Evolutionary conservation across 1,139 yeast species (phyloP), one percentile per base, ranked within the genome.

Genomic region (Sugiyamaella xylanicola): DNA sequence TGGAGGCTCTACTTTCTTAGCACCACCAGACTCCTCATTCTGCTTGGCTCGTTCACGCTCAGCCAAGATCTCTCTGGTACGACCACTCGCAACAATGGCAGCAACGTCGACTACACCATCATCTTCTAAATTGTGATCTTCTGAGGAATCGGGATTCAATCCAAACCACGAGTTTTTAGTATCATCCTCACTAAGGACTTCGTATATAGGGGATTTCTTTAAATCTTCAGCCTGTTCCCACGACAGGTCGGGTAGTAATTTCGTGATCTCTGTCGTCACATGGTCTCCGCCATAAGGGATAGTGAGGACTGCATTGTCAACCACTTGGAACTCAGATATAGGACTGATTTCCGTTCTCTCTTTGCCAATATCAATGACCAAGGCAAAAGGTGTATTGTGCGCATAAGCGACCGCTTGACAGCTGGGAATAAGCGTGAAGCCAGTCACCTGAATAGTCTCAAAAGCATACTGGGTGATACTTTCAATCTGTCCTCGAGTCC

Each of bases 101-200:
- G 97, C 97, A 49, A 93, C 92, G 70, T 93, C 97, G 51, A 90
- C 79, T 2, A 84, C 82, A 47, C 89, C 93, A 36, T 87, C 95
- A 41, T 83, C 86, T 11, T 80, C 83, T 4, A 68, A 69, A 36
- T 55, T 58, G 54, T 80, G 66, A 8, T 71, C 75, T 52, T 71
- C 73, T 56, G 77, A 85, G 17, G 40, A 46, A 17, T 37, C 46
- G 2, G 48, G 37, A 16, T 46, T 47, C 58, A 76, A 68, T 17
- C 86, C 84, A 66, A 83, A 85, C 71, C 82, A 85, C 1, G 86
- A 82, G 55, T 77, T 81, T 56, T 80, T 77, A 39, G 80, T 82
- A 61, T 80, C 84, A 60, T 78, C 86, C 63, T 84, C 86, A 50
- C 65, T 65, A 60, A 90, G 77, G 11, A 90, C 87, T 72, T 93